Evolutionary conservation across 2,329 filamentous ascomycete genomes (phyloP).

Genomic region (Pseudocercospora musae): DNA sequence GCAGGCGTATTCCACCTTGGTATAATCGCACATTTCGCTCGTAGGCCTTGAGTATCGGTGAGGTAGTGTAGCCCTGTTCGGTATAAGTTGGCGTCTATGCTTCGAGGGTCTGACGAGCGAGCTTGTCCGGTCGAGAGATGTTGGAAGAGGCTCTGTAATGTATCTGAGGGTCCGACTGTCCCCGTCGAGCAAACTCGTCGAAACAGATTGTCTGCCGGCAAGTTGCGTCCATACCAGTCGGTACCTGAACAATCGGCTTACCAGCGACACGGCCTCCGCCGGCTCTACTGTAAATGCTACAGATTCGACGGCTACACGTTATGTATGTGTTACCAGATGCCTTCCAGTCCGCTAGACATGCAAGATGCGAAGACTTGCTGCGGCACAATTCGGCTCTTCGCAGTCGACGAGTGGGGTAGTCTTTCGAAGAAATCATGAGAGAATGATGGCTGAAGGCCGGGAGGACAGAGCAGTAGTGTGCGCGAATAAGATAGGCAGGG

Average conservation of each 20-base stretch:
- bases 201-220: conserved; percentile 18
- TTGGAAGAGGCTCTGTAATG: not conserved
- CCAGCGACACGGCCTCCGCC: conserved; percentile 12
- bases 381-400: conserved; percentile 13
- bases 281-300: conserved; percentile 16
- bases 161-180: not conserved
- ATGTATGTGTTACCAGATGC: conserved; percentile 3
- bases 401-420: conserved; percentile 12
- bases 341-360: not conserved
- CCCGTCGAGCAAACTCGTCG: conserved; percentile 18
- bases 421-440: not conserved
- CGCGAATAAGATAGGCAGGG: conserved; percentile 22
- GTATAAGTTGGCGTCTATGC: not conserved
- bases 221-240: conserved; percentile 19
- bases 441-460: conserved; percentile 9
- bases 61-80: not conserved
- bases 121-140: not conserved
- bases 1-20: conserved; percentile 57
- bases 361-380: not conserved
- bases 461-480: conserved; percentile 10
- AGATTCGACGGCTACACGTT: conserved; percentile 5
- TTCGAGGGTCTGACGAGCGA: not conserved
- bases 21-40: conserved; percentile 56
- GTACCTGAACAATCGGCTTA: conserved; percentile 5
- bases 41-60: not conserved